Evolutionary conservation across 164 flowering plant species (phyloP).

Genomic region (Magnolia kwangsiensis): DNA sequence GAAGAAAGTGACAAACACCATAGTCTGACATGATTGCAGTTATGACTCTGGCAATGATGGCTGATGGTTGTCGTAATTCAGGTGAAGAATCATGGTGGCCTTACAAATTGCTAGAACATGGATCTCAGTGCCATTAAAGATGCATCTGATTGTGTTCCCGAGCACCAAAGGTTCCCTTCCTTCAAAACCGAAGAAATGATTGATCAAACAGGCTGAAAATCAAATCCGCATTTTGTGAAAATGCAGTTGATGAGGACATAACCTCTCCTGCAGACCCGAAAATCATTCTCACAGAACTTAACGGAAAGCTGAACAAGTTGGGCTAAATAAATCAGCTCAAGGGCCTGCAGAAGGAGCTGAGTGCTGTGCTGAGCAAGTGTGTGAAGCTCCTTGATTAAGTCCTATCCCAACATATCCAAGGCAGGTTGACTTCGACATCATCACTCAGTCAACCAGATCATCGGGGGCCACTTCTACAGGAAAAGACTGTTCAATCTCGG

Average conservation of each 20-base stretch:
- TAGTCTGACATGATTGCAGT: too few species aligned
- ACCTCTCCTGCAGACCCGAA: constrained; percentile 27
- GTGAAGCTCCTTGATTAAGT: constrained; percentile 66
- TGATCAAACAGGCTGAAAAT: constrained; percentile 56
- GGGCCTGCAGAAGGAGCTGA: constrained; percentile 69
- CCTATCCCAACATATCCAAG: constrained; percentile 75
- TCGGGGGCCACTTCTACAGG: constrained; percentile 70
- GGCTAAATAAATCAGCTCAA: constrained; percentile 52
- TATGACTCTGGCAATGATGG: neutral
- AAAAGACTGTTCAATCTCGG: constrained; percentile 71
- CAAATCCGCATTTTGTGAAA: constrained; percentile 42
- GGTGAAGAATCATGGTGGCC: neutral
- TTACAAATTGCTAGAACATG: constrained; percentile 32
- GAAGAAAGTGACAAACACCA: too few species aligned
- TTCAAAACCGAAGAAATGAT: constrained; percentile 60
- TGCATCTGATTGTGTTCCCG: constrained; percentile 76
- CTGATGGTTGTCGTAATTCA: neutral
- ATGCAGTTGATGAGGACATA: constrained; percentile 31
- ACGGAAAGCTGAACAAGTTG: constrained; percentile 40
- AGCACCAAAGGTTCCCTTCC: constrained; percentile 67
- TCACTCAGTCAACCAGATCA: constrained; percentile 55
- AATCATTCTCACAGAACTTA: constrained; percentile 47
- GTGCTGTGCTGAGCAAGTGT: constrained; percentile 56
- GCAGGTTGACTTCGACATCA: constrained; percentile 63
- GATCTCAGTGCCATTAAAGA: constrained; percentile 70